Percentiles rank a stretch among this genome's conserved stretches.
Conservation (phyloP, 805 yeast genomes). For the Priceomyces medius region DNA sequence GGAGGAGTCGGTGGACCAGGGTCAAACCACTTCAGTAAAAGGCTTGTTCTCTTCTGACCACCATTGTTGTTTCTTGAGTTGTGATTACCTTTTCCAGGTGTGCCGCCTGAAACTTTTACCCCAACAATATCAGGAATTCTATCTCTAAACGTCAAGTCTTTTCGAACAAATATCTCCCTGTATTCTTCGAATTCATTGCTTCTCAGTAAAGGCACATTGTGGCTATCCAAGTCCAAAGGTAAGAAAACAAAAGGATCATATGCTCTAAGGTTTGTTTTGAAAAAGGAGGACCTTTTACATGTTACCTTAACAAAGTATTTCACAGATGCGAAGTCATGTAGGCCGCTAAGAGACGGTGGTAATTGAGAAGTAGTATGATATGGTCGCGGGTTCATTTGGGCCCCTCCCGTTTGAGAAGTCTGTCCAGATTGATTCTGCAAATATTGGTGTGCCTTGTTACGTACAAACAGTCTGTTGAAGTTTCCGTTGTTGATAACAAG, state of each 20-base stretch:
- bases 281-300: constrained; percentile 50
- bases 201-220: constrained; percentile 16
- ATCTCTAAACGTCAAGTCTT: constrained; percentile 36
- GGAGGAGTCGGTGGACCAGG: constrained; percentile 9
- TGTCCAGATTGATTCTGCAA: constrained; percentile 1
- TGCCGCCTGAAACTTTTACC: constrained; percentile 21
- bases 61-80: background rate
- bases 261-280: constrained; percentile 47
- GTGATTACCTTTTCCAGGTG: background rate
- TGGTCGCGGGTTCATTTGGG: constrained; percentile 5
- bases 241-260: constrained; percentile 52
- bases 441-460: constrained; percentile 19
- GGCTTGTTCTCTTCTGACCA: constrained; percentile 18
- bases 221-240: constrained; percentile 44
- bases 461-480: constrained; percentile 16
- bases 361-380: constrained; percentile 30
- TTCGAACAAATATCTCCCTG: constrained; percentile 46
- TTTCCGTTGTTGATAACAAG: constrained; percentile 35
- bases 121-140: constrained; percentile 47
- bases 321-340: constrained; percentile 37
- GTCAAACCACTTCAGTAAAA: constrained; percentile 29
- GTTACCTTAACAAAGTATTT: constrained; percentile 62
- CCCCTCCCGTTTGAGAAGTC: background rate
- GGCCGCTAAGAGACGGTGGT: constrained; percentile 35
- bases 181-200: constrained; percentile 27